phyloP scores from a whole-genome alignment of 345 rosid genomes.

The Geranium brycei region DNA sequence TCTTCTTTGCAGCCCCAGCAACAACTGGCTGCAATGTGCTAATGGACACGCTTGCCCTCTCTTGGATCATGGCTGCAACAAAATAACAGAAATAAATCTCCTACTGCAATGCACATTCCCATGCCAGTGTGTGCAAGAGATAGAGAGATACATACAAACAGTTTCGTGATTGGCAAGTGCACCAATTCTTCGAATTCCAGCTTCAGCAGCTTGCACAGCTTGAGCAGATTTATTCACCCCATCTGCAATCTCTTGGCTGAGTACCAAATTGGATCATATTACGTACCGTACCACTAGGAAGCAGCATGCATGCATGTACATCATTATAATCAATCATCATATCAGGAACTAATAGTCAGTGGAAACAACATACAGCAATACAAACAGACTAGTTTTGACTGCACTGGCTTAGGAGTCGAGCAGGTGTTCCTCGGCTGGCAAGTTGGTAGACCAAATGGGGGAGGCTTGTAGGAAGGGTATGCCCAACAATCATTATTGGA shows the following conservation, averaged over 20 bases:
- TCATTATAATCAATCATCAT: not conserved
- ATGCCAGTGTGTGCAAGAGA: not conserved
- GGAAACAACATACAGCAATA: not conserved
- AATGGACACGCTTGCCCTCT: slow-evolving; percentile 69
- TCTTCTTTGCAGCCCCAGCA: slow-evolving; percentile 66
- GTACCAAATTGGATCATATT: slow-evolving; percentile 6
- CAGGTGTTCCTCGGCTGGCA: no score
- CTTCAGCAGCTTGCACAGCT: slow-evolving; percentile 84
- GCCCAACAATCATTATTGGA: no score
- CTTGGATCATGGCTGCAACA: slow-evolving; percentile 74
- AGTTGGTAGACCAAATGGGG: no score
- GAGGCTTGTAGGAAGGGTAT: no score
- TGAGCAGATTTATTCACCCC: slow-evolving; percentile 85
- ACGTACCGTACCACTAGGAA: not conserved
- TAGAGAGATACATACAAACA: slow-evolving; percentile 38
- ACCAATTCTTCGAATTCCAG: slow-evolving; percentile 74
- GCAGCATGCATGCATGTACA: not conserved
- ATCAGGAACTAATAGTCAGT: not conserved
- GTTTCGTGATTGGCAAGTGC: slow-evolving; percentile 71
- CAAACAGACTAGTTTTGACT: no score
- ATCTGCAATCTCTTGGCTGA: slow-evolving; percentile 79
- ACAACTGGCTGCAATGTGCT: slow-evolving; percentile 75
- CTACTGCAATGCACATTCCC: not conserved
- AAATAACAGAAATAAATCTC: not conserved
- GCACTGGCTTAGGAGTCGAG: no score